phyloP scores from a whole-genome alignment of 2,329 filamentous ascomycete species.

The Colletotrichum abscissum region DNA sequence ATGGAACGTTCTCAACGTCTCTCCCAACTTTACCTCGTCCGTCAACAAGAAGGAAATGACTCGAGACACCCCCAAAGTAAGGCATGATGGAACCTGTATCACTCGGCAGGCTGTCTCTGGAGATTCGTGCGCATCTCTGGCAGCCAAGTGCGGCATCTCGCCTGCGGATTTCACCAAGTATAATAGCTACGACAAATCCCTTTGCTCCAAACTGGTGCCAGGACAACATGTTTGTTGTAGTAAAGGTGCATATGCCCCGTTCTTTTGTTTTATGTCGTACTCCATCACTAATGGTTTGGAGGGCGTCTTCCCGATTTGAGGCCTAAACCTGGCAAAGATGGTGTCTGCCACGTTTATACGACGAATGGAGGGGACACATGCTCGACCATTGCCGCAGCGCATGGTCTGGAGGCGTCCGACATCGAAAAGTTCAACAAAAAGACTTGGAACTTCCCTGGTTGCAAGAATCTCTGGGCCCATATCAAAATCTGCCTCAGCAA shows the following conservation, averaged over 20 bases:
- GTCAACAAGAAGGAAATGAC: not conserved
- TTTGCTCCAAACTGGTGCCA: slow-evolving; percentile 40
- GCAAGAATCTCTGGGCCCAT: slow-evolving; percentile 40
- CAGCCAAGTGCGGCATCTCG: slow-evolving; percentile 51
- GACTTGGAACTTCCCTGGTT: slow-evolving; percentile 52
- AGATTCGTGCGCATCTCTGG: slow-evolving; percentile 51
- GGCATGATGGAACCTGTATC: slow-evolving; percentile 35
- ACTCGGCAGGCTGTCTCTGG: slow-evolving; percentile 46
- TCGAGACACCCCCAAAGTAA: no score
- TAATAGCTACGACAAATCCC: slow-evolving; percentile 43
- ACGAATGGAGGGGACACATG: slow-evolving; percentile 50
- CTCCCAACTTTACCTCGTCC: not conserved
- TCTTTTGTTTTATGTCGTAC: no score
- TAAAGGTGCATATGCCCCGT: slow-evolving; percentile 31
- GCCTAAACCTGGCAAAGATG: slow-evolving; percentile 46
- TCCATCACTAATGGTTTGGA: no score
- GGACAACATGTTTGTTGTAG: slow-evolving; percentile 52
- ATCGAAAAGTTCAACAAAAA: slow-evolving; percentile 51
- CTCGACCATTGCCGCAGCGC: slow-evolving; percentile 42
- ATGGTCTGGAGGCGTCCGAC: slow-evolving; percentile 49
- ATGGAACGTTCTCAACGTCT: no score
- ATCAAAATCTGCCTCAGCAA: slow-evolving; percentile 48
- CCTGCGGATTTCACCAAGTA: slow-evolving; percentile 49
- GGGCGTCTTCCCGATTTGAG: slow-evolving; percentile 35
- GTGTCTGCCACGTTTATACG: slow-evolving; percentile 49